Evolutionary conservation across 257 asterid genomes (phyloP), one percentile per base, ranked within the genome.

Genomic region (Salvia hispanica): DNA sequence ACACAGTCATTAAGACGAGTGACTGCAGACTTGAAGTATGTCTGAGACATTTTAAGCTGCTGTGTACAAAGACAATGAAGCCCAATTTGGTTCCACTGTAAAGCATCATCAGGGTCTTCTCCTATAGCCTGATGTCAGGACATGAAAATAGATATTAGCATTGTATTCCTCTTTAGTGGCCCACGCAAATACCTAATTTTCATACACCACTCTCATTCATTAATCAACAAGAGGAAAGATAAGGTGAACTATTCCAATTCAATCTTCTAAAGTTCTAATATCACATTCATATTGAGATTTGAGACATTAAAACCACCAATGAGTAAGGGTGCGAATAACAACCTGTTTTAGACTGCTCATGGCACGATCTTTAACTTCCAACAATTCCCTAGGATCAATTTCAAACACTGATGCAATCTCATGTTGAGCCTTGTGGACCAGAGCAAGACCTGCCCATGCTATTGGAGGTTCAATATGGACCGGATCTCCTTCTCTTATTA

Each of bases 81-180:
- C 63, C 99, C 99, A 48, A 90, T 82, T 83, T 90, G 99, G 76
- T 93, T 96, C 99, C 99, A 93, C 71, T 90, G 99, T 63, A 90
- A 81, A 76, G 97, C 97, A 74, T 94, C 95, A 52, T 89, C 90
- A 2, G 96, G 96, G 66, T 94, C 95, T 82, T 88, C 97, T 67
- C 91, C 93, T 51, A 90, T 79, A 25, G 96, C 95, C 99, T 90
- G 80, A 67, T 63, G 66, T 68, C 78, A 36, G 66, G 31, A 47
- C 37, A 60, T n/a, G 40, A 74, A 58, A 50, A 64, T 47, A 72
- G 42, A 62, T 40, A 67, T 63, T 44, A 80, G 70, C 52, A 52
- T 18, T 53, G 64, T 45, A 45, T 6, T 56, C 52, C 47, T 40
- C 39, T 61, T 18, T 33, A 42, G 7, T 31, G 28, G 63, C 5